A percentile compares a stretch with the other conserved stretches of the same genome.
These are phyloP conservation scores for Barnettozyma pratensis DNA, from an alignment of 805 yeast genomes.

Conservation along the genomic window DNA sequence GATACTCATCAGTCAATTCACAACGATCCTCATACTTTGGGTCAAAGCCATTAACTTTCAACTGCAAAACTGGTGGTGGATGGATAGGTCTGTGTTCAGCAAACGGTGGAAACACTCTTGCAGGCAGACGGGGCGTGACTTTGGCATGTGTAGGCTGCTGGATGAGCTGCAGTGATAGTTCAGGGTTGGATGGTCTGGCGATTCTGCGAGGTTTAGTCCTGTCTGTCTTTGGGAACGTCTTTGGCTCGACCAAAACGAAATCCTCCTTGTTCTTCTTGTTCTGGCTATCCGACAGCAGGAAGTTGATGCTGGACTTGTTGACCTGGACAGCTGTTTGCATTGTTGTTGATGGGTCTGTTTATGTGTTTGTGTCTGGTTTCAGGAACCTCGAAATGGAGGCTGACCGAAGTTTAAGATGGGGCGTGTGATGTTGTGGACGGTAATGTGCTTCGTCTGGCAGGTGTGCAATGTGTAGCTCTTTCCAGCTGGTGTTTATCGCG, in stretches of 20 bases:
- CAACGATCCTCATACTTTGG: slow-evolving; percentile 7
- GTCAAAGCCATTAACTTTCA: slow-evolving; percentile 14
- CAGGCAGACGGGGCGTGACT: slow-evolving; percentile 22
- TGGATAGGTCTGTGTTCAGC: slow-evolving; percentile 30
- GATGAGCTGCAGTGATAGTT: slow-evolving; percentile 17
- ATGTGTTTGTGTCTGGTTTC: not conserved
- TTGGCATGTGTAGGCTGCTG: slow-evolving; percentile 29
- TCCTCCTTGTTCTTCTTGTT: slow-evolving; percentile 2
- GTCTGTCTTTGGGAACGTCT: slow-evolving; percentile 5
- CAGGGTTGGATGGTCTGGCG: slow-evolving; percentile 16
- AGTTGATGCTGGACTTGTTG: slow-evolving; percentile 22
- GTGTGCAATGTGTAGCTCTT: too few relatives aligned
- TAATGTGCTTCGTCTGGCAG: too few relatives aligned
- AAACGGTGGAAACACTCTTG: slow-evolving; percentile 22
- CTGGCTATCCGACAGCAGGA: slow-evolving; percentile 13
- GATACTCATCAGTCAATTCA: slow-evolving; percentile 10
- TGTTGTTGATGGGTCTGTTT: not conserved
- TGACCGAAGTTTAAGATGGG: too few relatives aligned
- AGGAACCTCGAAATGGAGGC: too few relatives aligned
- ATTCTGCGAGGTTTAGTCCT: slow-evolving; percentile 12
- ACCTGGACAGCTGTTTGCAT: slow-evolving; percentile 2
- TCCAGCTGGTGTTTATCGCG: too few relatives aligned
- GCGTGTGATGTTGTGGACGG: too few relatives aligned
- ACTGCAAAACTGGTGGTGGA: slow-evolving; percentile 29
- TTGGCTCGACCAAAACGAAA: slow-evolving; percentile 10